These are phyloP conservation scores for Volvox carteri DNA, from an alignment of 163 green algal genomes.

Conservation along the genomic window DNA sequence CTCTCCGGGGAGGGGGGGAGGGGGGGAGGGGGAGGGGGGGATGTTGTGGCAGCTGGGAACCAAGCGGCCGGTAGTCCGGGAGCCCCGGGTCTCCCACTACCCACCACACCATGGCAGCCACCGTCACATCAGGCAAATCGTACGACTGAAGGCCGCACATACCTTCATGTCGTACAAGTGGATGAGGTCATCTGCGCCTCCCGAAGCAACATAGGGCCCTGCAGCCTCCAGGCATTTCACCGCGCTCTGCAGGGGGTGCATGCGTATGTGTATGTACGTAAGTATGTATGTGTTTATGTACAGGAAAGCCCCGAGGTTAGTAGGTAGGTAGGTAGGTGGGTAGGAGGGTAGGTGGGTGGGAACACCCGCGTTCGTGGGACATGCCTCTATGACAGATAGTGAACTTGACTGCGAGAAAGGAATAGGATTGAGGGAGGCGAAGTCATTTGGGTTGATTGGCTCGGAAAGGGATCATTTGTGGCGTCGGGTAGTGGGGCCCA, in stretches of 20 bases:
- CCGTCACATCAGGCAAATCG: not conserved
- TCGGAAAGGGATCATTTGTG: no score
- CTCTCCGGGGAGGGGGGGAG: no score
- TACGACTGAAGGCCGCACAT: not conserved
- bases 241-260: conserved; percentile 64
- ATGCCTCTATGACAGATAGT: not conserved
- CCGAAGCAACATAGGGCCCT: conserved; percentile 79
- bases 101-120: not conserved
- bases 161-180: conserved; percentile 89
- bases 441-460: no score
- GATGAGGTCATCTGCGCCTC: conserved; percentile 89
- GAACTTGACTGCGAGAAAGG: no score
- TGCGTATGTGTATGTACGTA: not conserved
- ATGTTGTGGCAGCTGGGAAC: no score
- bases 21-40: no score
- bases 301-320: no score
- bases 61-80: not conserved
- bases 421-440: no score
- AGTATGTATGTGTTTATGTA: not conserved
- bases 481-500: no score
- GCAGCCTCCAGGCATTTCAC: conserved; percentile 85
- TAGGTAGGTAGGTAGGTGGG: not conserved
- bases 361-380: not conserved
- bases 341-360: not conserved
- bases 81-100: not conserved